phyloP scores from a whole-genome alignment of 2,329 filamentous ascomycete genomes.

The Colletotrichum horii region DNA sequence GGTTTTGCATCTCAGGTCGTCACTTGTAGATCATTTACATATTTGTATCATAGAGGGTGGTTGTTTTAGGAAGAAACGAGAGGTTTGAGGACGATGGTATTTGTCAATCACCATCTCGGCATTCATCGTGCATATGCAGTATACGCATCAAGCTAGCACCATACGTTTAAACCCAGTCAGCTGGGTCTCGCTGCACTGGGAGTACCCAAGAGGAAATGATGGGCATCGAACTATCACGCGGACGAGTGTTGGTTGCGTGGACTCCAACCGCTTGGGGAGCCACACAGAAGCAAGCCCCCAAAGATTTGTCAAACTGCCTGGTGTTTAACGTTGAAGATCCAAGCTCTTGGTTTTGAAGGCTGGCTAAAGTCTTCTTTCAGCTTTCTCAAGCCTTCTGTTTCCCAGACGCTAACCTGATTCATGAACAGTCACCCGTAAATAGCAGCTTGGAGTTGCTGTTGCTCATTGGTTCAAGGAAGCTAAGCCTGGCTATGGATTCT shows the following conservation, averaged over 20 bases:
- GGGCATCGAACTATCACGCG: background rate
- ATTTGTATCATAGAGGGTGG: background rate
- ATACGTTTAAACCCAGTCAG: background rate
- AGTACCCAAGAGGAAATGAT: background rate
- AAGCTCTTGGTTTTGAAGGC: background rate
- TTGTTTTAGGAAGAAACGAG: background rate
- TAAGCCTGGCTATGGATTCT: background rate
- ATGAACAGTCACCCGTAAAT: background rate
- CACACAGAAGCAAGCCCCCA: background rate
- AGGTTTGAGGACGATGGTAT: background rate
- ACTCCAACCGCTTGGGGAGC: background rate
- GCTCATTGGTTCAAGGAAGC: background rate
- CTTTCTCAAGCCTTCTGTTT: background rate
- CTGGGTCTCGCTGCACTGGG: background rate
- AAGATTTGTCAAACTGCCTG: background rate
- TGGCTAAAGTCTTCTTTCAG: background rate
- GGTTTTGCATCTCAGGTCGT: background rate
- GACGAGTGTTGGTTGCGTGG: background rate
- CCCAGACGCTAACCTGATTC: background rate
- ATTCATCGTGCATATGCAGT: background rate
- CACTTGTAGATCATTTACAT: background rate
- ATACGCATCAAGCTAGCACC: background rate
- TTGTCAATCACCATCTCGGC: background rate
- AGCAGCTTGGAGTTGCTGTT: background rate
- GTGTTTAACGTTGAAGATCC: background rate